Evolutionary conservation across 352 stramenopile species (phyloP), one percentile per base, ranked within the genome.

Genomic region (Globisporangium cederbergense): DNA sequence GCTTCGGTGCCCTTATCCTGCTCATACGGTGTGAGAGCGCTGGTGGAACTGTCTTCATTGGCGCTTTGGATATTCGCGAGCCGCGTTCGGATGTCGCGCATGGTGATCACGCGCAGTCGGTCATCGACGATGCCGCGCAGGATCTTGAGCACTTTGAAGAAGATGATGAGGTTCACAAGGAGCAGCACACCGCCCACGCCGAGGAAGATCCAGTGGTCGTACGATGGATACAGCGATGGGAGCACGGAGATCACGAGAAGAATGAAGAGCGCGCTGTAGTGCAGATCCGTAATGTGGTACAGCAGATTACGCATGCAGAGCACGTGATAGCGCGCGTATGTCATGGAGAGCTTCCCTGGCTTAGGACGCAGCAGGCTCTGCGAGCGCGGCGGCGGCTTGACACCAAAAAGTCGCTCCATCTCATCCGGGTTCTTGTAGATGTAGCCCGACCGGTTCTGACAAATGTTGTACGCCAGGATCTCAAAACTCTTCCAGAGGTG

Each of bases 391-490:
- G 67, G 25, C 43, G 74, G 52, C 4, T 65, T 64, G 18, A 91
- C 74, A 9, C 74, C 79, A 71, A 95, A 95, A 20, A 96, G 75
- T 16, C 87, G 72, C 59, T 91, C 71, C 87, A 96, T 94, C 62
- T 94, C 87, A 2, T 62, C 28, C 3, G 87, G 85, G 62, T 96
- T 96, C 71, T 96, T 96, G 81, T 96, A 96, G 50, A 96, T 86
- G 60, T 96, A 96, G 11, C 85, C 83, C 3, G 81, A 92, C 2
- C 87, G 79, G 60, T 96, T 76, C 68, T 96, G 83, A 62, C 87
- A 96, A 62, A 96, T 90, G 58, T 96, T 96, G 77, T 92, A 94
- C 56, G 87, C 87, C 9, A 96, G 70, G 56, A 96, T 81, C 69
- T 96, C 87, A 46, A 96, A 92, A 57, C 83, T 92, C 62, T 93